Evolutionary conservation across 306 rosid genomes (phyloP).

Genomic region (Quercus gilva): DNA sequence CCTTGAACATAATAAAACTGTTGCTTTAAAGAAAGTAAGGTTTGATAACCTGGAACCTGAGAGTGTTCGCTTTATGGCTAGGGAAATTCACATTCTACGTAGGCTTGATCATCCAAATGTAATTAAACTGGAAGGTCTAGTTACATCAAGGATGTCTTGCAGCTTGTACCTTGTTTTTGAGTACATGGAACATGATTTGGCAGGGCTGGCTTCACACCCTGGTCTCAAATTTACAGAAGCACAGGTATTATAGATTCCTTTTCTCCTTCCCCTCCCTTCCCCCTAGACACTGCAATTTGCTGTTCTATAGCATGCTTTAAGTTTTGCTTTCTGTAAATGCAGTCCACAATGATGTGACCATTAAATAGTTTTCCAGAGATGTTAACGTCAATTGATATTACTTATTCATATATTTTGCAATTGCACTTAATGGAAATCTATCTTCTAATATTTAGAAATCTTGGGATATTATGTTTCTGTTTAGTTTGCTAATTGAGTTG

Average conservation of each 20-base stretch:
- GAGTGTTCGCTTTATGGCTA: slow-evolving; percentile 95
- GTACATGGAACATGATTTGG: slow-evolving; percentile 96
- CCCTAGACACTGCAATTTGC: background rate
- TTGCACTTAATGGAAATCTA: background rate
- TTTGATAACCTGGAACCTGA: slow-evolving; percentile 94
- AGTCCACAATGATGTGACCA: background rate
- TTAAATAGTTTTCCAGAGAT: background rate
- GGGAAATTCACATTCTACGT: slow-evolving; percentile 92
- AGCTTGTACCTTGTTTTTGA: slow-evolving; percentile 92
- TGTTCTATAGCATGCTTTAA: background rate
- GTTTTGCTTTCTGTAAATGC: background rate
- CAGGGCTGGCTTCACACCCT: slow-evolving; percentile 93
- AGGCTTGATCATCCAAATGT: slow-evolving; percentile 92
- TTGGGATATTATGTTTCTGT: background rate
- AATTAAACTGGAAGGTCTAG: slow-evolving; percentile 84
- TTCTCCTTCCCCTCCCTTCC: background rate
- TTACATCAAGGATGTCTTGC: slow-evolving; percentile 97
- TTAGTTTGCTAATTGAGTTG: background rate
- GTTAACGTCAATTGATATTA: background rate
- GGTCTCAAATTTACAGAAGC: slow-evolving; percentile 88
- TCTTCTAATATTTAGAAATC: background rate
- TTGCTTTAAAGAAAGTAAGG: slow-evolving; percentile 92
- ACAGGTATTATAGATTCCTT: slow-evolving; percentile 51
- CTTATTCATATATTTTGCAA: background rate
- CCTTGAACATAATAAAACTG: slow-evolving; percentile 85